A percentile compares a stretch with the other conserved stretches of the same genome.
Evolutionary conservation across 73 alveolate genomes (phyloP).

Genomic region (Paraurostyla sp.): DNA sequence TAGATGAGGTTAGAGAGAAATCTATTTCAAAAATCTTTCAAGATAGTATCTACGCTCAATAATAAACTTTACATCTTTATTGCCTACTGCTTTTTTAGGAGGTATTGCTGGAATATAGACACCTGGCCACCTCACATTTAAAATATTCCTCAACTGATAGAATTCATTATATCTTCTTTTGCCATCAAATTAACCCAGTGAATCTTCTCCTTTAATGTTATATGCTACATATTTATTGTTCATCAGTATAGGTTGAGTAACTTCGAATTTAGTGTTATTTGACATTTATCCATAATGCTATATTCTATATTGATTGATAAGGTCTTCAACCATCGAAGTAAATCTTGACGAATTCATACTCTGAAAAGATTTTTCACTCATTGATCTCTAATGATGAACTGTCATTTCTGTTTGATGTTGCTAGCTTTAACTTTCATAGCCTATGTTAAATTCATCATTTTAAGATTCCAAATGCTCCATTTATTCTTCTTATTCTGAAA

Average conservation of each 20-base stretch:
- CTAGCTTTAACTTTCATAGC: neutral
- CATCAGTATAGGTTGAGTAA: slow-evolving; percentile 9
- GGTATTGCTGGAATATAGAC: slow-evolving; percentile 96
- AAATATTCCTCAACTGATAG: slow-evolving; percentile 84
- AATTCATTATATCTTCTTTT: slow-evolving; percentile 93
- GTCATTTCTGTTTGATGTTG: neutral
- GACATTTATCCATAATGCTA: slow-evolving; percentile 30
- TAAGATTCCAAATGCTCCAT: slow-evolving; percentile 10
- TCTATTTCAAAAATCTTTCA: slow-evolving; percentile 63
- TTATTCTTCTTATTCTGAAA: neutral
- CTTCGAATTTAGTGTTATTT: slow-evolving; percentile 6
- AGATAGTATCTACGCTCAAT: slow-evolving; percentile 63
- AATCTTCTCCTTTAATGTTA: slow-evolving; percentile 65
- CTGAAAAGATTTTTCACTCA: slow-evolving; percentile 4
- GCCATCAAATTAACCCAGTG: slow-evolving; percentile 72
- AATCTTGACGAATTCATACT: slow-evolving; percentile 9
- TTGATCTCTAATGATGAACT: slow-evolving; percentile 23
- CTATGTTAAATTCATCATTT: neutral
- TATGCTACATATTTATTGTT: slow-evolving; percentile 62
- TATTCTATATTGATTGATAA: neutral
- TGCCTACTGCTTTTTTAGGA: slow-evolving; percentile 83
- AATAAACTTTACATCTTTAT: slow-evolving; percentile 67
- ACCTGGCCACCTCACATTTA: slow-evolving; percentile 92
- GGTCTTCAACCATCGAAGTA: slow-evolving; percentile 32
- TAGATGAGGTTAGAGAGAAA: slow-evolving; percentile 19